A percentile compares a stretch with the other conserved stretches of the same genome.
phyloP scores from a whole-genome alignment of 1,284 basidiomycete species.

The Ustilago tritici region DNA sequence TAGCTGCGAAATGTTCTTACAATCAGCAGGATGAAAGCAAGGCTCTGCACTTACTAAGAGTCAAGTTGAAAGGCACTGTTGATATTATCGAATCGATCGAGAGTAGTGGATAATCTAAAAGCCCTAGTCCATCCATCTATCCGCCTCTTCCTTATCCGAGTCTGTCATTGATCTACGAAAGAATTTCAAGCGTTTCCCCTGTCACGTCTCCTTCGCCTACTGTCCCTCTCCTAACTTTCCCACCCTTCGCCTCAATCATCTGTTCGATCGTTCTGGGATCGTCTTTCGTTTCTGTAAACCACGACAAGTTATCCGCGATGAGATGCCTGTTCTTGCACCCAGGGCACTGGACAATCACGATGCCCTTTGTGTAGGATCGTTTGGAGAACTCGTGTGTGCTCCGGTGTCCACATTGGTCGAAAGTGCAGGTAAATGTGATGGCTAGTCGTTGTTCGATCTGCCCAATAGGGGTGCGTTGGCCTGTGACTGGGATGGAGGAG shows the following conservation, averaged over 20 bases:
- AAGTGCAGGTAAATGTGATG: conserved; percentile 66
- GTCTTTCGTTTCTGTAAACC: conserved; percentile 62
- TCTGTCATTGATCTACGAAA: conserved; percentile 13
- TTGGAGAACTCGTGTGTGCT: conserved; percentile 90
- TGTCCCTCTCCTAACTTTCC: conserved; percentile 56
- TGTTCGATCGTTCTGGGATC: conserved; percentile 67
- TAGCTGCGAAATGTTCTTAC: neutral
- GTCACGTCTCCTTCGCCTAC: conserved; percentile 51
- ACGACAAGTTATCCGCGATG: conserved; percentile 68
- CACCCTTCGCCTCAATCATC: conserved; percentile 65
- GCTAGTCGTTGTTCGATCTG: conserved; percentile 60
- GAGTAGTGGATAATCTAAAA: neutral
- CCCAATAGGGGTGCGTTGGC: conserved; percentile 47
- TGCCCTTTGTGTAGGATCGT: conserved; percentile 84
- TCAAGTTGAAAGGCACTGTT: neutral
- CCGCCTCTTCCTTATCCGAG: neutral
- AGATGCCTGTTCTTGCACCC: conserved; percentile 81
- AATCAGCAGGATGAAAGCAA: neutral
- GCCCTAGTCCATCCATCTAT: neutral
- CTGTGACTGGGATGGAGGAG: conserved; percentile 42
- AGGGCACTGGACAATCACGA: conserved; percentile 92
- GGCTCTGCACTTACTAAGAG: too few relatives aligned
- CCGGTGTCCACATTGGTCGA: conserved; percentile 78
- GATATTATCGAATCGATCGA: neutral
- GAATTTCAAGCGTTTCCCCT: conserved; percentile 67